These are phyloP conservation scores for Podosphaera leucotricha DNA, from an alignment of 2,329 filamentous ascomycete genomes.

Conservation along the genomic window DNA sequence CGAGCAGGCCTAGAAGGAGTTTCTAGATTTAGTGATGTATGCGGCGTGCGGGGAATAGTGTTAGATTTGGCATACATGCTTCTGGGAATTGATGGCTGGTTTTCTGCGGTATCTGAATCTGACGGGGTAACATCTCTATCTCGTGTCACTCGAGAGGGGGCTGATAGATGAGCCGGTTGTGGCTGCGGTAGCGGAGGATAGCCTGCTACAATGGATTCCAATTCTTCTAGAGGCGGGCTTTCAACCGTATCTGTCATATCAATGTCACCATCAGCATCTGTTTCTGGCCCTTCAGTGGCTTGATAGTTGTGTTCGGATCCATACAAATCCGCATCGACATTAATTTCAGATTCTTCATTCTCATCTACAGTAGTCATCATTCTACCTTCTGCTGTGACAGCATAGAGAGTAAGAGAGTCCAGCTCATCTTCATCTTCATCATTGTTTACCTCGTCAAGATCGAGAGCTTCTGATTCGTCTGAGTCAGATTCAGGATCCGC, in stretches of 20 bases:
- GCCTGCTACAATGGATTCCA: constrained; percentile 56
- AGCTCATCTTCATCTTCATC: constrained; percentile 31
- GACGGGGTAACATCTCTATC: constrained; percentile 43
- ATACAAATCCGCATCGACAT: constrained; percentile 1
- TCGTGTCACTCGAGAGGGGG: constrained; percentile 22
- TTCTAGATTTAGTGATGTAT: constrained; percentile 20
- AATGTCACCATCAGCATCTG: constrained; percentile 20
- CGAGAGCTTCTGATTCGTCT: constrained; percentile 7
- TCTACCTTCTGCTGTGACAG: constrained; percentile 1
- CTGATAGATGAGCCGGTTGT: constrained; percentile 21
- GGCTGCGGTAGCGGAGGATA: constrained; percentile 46
- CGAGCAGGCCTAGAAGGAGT: constrained; percentile 39
- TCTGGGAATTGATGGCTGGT: constrained; percentile 32
- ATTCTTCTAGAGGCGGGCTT: constrained; percentile 43
- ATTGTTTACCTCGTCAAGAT: constrained; percentile 5
- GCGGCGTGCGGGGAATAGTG: constrained; percentile 64
- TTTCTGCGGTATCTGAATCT: constrained; percentile 47
- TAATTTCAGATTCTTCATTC: constrained; percentile 7
- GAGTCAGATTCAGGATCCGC: constrained; percentile 7
- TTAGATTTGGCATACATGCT: constrained; percentile 39
- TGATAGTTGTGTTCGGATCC: constrained; percentile 1
- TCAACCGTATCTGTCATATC: constrained; percentile 20
- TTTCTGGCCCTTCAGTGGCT: constrained; percentile 8
- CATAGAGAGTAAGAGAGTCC: constrained; percentile 20
- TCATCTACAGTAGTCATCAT: constrained; percentile 12